Conservation (phyloP, 441 rosid species). For the Brassica balearica region DNA sequence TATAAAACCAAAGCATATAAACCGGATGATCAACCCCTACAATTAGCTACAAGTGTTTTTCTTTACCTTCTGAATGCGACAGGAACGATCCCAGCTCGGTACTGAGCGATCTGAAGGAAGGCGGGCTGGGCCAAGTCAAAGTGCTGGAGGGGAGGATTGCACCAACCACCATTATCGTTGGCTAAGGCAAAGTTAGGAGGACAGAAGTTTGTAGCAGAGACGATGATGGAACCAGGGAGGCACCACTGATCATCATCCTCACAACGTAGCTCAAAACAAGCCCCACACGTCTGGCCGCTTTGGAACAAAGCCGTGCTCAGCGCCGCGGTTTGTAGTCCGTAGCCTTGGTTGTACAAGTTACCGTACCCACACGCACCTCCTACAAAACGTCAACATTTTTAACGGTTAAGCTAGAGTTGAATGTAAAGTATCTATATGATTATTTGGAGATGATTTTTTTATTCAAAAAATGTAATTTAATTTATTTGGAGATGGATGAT, state of each 20-base stretch:
- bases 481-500: too few relatives aligned
- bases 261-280: constrained; percentile 65
- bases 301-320: constrained; percentile 69
- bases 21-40: not conserved
- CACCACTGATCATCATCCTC: constrained; percentile 69
- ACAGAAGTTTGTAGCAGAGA: constrained; percentile 77
- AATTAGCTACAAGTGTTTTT: not conserved
- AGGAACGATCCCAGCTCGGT: constrained; percentile 46
- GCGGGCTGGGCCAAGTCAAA: constrained; percentile 42
- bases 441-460: not conserved
- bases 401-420: not conserved
- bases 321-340: constrained; percentile 71
- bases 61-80: constrained; percentile 44
- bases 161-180: constrained; percentile 66
- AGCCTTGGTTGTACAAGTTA: constrained; percentile 67
- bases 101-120: constrained; percentile 42
- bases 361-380: constrained; percentile 88
- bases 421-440: constrained; percentile 3
- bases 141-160: constrained; percentile 43
- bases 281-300: constrained; percentile 71
- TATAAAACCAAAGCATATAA: not conserved
- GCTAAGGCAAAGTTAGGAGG: constrained; percentile 67
- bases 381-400: constrained; percentile 34
- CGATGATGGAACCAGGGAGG: constrained; percentile 58
- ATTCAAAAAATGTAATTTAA: too few relatives aligned